Percentiles rank a stretch among this genome's conserved stretches.
These are phyloP conservation scores for Pythium utonaiense DNA, from an alignment of 352 stramenopile species.

Conservation along the genomic window DNA sequence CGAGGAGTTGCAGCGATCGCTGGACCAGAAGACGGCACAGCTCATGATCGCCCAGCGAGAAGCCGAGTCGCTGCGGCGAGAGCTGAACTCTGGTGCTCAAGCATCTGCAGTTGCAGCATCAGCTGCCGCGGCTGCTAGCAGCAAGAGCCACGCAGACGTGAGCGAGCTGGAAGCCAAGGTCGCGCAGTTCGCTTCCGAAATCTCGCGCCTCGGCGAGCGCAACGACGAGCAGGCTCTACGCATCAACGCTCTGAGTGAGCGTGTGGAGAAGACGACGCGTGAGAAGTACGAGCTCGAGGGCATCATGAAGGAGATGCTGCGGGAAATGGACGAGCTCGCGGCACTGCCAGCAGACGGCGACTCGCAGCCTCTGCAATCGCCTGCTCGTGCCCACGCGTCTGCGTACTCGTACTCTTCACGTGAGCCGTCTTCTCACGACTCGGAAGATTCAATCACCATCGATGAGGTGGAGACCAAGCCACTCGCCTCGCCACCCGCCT, in stretches of 20 bases:
- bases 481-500: constrained; percentile 13
- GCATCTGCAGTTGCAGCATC: neutral
- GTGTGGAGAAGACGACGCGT: constrained; percentile 35
- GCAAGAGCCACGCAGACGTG: constrained; percentile 23
- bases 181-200: constrained; percentile 46
- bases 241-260: constrained; percentile 47
- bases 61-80: constrained; percentile 36
- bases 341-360: neutral
- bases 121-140: neutral
- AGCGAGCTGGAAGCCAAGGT: constrained; percentile 41
- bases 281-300: constrained; percentile 60
- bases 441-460: constrained; percentile 3
- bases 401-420: neutral
- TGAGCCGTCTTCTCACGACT: constrained; percentile 4
- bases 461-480: constrained; percentile 13
- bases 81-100: constrained; percentile 12
- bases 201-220: constrained; percentile 37
- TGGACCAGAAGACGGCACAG: constrained; percentile 55
- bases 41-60: constrained; percentile 49
- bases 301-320: constrained; percentile 53
- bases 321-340: constrained; percentile 40
- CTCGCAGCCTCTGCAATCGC: neutral
- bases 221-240: constrained; percentile 56
- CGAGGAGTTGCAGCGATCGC: constrained; percentile 45
- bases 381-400: neutral